Evolutionary conservation across 2,329 filamentous ascomycete species (phyloP), one percentile per base, ranked within the genome.

Genomic region (Scytalidium sp.): DNA sequence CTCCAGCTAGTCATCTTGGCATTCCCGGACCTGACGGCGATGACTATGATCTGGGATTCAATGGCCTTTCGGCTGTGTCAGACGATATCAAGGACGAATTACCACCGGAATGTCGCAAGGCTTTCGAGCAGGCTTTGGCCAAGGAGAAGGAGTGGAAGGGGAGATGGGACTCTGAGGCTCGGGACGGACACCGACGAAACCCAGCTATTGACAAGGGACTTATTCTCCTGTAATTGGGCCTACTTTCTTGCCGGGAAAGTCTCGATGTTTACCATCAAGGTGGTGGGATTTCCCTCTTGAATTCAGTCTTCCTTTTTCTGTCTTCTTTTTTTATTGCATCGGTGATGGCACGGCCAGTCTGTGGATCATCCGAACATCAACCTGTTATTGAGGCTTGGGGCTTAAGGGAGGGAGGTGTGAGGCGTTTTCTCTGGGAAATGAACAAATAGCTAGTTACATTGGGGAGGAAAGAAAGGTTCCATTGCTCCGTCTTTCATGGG

Each of bases 81-180:
- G 76, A 83, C 45, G 86, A 90, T 9, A 75, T 90, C 55, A 74
- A 80, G 50, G 78, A 81, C 23, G 75, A 87, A 51, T 73, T 92
- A 51, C 87, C 86, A 1, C 68, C 78, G 1, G 84, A 89, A 55
- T 94, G 90, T 66, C 80, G 87, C 32, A 71, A 75, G 32, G 87
- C 88, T 0, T 91, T 96, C 54, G 75, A 90, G 45, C 74, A 79
- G 47, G 85, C 89, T 3, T 73, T 84, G 46, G 70, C 71, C 10
- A 75, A 78, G 48, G 89, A 96, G 67, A 67, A 70, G 52, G 70
- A 78, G 47, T 97, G 91, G 88, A 88, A 88, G 66, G 73, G 69
- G 25, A 79, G 77, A 55, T 96, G 91, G 90, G 80, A 80, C 15
- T 76, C 80, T 4, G 92, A 97, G 69, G 74, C 67, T 29, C 69